Conservation (phyloP, 202 grass and related monocot species). For the Musa balbisiana region DNA sequence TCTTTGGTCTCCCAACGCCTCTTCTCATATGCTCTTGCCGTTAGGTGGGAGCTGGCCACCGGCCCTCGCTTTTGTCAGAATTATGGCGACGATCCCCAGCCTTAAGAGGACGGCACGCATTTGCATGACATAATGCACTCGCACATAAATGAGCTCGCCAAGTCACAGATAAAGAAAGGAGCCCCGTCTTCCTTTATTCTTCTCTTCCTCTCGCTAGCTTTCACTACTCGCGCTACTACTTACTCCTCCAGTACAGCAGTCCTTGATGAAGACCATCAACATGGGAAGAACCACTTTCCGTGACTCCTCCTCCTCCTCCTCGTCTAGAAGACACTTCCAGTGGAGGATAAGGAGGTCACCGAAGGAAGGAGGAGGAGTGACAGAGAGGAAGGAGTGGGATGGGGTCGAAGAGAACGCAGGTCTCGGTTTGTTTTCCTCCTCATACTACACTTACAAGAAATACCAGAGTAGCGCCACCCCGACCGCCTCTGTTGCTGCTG, state of each 20-base stretch:
- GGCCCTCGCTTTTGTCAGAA: neutral
- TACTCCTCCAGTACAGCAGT: neutral
- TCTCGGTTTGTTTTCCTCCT: neutral
- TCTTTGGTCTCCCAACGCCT: too few relatives aligned
- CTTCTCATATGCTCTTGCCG: neutral
- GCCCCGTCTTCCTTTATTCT: neutral
- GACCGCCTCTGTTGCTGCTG: neutral
- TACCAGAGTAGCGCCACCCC: neutral
- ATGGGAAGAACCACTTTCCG: neutral
- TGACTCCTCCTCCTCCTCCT: constrained; percentile 1
- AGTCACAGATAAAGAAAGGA: too few relatives aligned
- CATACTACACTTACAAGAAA: neutral
- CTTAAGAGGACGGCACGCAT: neutral
- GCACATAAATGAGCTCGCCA: too few relatives aligned
- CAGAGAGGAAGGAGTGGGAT: neutral
- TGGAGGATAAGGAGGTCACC: neutral
- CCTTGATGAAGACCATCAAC: neutral
- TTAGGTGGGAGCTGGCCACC: neutral
- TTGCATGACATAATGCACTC: neutral
- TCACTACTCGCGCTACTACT: neutral
- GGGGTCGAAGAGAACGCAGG: neutral
- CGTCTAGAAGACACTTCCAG: neutral
- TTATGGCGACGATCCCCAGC: neutral
- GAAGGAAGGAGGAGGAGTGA: neutral
- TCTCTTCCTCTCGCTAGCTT: neutral